These are phyloP conservation scores for Wickerhamiella lipophila DNA, from an alignment of 805 yeast species.

Conservation along the genomic window DNA sequence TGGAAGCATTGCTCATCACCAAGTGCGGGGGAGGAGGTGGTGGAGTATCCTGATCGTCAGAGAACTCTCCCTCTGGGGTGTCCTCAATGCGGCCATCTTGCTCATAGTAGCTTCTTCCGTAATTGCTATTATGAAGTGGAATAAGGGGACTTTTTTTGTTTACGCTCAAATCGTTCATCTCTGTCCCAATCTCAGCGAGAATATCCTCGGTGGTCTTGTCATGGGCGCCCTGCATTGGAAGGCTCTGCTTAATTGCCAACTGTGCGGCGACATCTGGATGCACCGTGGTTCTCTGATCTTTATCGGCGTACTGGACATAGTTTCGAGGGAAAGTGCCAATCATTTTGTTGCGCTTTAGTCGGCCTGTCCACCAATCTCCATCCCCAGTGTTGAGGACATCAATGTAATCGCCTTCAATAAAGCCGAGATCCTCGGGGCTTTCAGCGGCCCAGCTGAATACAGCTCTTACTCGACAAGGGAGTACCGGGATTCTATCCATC, in stretches of 20 bases:
- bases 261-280: slow-evolving; percentile 8
- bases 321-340: slow-evolving; percentile 82
- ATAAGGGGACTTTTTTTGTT: slow-evolving; percentile 3
- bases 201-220: slow-evolving; percentile 22
- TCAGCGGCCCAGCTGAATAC: slow-evolving; percentile 91
- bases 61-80: background rate
- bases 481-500: slow-evolving; percentile 18
- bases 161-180: slow-evolving; percentile 17
- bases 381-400: slow-evolving; percentile 72
- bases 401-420: slow-evolving; percentile 83
- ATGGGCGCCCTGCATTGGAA: background rate
- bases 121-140: background rate
- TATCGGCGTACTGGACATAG: slow-evolving; percentile 49
- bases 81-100: background rate
- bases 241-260: background rate
- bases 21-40: slow-evolving; percentile 25
- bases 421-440: slow-evolving; percentile 78
- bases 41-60: slow-evolving; percentile 23
- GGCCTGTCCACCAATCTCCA: slow-evolving; percentile 89
- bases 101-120: background rate
- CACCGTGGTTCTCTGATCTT: slow-evolving; percentile 14
- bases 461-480: slow-evolving; percentile 67
- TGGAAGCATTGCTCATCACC: background rate
- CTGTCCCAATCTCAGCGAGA: slow-evolving; percentile 22
- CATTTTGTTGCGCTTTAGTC: slow-evolving; percentile 62